Conservation (phyloP, 805 yeast species). For the Ogataea henricii region DNA sequence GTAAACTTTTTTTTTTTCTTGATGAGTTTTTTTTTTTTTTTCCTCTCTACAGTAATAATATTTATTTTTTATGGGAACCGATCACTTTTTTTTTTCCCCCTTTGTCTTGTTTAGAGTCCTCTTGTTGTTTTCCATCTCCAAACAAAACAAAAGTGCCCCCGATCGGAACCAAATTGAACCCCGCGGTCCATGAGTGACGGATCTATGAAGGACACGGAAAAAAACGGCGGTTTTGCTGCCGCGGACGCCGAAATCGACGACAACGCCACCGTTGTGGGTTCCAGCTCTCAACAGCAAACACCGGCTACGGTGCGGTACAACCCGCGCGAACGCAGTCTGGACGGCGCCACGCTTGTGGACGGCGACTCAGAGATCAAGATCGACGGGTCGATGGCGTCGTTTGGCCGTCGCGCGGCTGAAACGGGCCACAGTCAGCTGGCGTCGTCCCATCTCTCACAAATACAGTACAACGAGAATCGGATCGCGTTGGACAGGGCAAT, state of each 20-base stretch:
- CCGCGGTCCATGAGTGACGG: conserved; percentile 9
- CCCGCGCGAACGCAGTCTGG: conserved; percentile 25
- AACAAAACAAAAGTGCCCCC: neutral
- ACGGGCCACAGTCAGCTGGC: conserved; percentile 27
- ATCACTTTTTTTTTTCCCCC: conserved; percentile 1
- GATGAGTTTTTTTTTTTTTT: neutral
- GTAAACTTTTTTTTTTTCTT: no score
- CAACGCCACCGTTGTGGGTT: conserved; percentile 26
- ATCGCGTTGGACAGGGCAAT: conserved; percentile 64
- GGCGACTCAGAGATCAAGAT: conserved; percentile 19
- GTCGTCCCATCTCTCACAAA: conserved; percentile 62
- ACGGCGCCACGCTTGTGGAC: conserved; percentile 32
- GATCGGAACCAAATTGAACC: neutral
- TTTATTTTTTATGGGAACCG: neutral
- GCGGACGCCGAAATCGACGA: conserved; percentile 18
- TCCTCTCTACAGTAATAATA: neutral
- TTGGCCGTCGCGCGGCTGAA: conserved; percentile 22
- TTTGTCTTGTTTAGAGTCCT: neutral
- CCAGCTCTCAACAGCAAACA: conserved; percentile 8
- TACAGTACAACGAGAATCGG: conserved; percentile 74
- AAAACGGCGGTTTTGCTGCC: neutral
- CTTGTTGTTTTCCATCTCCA: neutral
- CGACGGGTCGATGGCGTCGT: conserved; percentile 14
- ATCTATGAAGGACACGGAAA: neutral
- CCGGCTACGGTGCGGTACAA: conserved; percentile 27